A percentile compares a stretch with the other conserved stretches of the same genome.
phyloP scores from a whole-genome alignment of 2,329 filamentous ascomycete genomes.

The Claviceps africana region DNA sequence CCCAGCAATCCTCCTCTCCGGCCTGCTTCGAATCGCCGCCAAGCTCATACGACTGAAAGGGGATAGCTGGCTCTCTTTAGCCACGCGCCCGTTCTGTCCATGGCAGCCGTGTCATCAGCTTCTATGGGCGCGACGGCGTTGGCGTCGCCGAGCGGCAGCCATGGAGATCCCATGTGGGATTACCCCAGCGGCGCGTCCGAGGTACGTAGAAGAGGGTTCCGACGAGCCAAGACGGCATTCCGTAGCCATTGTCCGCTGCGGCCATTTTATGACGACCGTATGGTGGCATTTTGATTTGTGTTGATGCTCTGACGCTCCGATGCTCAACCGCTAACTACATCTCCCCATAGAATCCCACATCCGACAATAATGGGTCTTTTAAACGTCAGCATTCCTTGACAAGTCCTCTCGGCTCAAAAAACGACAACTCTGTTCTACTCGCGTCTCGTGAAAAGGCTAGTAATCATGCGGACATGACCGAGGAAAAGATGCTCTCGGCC shows the following conservation, averaged over 20 bases:
- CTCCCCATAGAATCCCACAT: conserved; percentile 4
- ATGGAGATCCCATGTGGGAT: conserved; percentile 35
- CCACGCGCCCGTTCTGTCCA: conserved; percentile 15
- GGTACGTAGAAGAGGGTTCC: conserved; percentile 18
- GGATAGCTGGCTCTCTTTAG: conserved; percentile 15
- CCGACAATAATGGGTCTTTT: conserved; percentile 5
- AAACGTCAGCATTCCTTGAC: conserved; percentile 8
- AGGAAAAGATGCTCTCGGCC: conserved; percentile 17
- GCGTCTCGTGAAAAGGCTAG: conserved; percentile 9
- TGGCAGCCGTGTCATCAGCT: conserved; percentile 40
- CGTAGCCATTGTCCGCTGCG: neutral
- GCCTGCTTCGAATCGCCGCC: neutral
- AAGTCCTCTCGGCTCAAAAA: conserved; percentile 10
- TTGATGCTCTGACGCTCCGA: neutral
- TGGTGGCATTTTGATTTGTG: neutral
- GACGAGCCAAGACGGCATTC: neutral
- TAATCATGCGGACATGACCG: no score
- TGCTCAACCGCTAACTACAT: neutral
- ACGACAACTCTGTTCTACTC: conserved; percentile 12
- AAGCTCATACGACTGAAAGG: conserved; percentile 5
- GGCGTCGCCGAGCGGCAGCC: conserved; percentile 33
- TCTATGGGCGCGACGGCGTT: conserved; percentile 33
- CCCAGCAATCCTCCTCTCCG: neutral
- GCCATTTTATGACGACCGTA: no score
- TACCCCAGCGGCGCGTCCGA: conserved; percentile 20